These are phyloP conservation scores for Paxillus ammoniavirescens DNA, from an alignment of 768 basidiomycete species.

Conservation along the genomic window DNA sequence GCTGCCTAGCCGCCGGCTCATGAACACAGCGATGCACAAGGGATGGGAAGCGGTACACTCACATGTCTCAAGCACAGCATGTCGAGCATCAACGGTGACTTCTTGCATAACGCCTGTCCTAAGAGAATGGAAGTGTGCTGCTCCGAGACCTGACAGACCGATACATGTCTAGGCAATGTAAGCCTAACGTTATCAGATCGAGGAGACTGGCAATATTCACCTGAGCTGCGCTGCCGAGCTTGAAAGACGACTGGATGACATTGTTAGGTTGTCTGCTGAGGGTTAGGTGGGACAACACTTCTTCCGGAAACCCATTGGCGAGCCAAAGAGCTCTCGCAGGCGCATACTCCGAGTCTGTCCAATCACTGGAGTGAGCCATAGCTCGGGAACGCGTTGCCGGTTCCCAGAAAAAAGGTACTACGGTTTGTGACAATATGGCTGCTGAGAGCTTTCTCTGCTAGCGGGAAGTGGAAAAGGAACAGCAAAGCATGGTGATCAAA, in stretches of 20 bases:
- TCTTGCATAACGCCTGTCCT: constrained; percentile 45
- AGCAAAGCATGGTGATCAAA: too few species aligned
- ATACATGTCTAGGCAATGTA: constrained; percentile 32
- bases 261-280: constrained; percentile 40
- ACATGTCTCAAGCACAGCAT: constrained; percentile 40
- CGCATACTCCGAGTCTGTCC: background rate
- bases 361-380: background rate
- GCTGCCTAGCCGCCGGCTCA: too few species aligned
- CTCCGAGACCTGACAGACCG: constrained; percentile 51
- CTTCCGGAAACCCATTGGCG: constrained; percentile 33
- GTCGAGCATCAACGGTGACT: constrained; percentile 52
- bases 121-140: constrained; percentile 44
- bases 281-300: constrained; percentile 35
- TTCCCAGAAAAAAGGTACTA: too few species aligned
- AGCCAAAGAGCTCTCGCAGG: constrained; percentile 5
- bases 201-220: constrained; percentile 23
- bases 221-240: constrained; percentile 50
- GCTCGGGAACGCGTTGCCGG: background rate
- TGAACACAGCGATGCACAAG: too few species aligned
- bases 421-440: too few species aligned
- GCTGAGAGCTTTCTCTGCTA: too few species aligned
- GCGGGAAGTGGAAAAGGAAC: too few species aligned
- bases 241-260: constrained; percentile 53
- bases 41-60: too few species aligned
- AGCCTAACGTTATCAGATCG: background rate